phyloP scores from a whole-genome alignment of 805 yeast species.

The Sungouiozyma intestinalis region DNA sequence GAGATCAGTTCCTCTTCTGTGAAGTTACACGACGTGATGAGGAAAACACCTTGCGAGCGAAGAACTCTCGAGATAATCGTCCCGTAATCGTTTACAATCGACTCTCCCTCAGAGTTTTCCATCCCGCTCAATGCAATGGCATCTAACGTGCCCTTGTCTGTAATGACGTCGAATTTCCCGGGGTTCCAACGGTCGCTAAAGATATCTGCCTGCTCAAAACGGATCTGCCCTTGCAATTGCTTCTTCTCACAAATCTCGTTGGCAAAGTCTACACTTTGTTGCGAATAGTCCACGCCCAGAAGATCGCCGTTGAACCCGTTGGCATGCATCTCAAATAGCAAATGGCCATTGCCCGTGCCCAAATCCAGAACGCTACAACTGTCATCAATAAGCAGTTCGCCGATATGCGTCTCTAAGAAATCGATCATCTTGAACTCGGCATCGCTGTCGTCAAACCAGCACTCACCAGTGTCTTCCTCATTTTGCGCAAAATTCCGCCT shows the following conservation, averaged over 20 bases:
- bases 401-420: constrained; percentile 47
- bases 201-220: constrained; percentile 63
- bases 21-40: constrained; percentile 91
- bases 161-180: constrained; percentile 54
- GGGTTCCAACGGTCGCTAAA: constrained; percentile 33
- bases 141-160: constrained; percentile 94
- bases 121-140: constrained; percentile 82
- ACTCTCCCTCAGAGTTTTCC: constrained; percentile 36
- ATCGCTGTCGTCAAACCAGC: constrained; percentile 94
- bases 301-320: constrained; percentile 51
- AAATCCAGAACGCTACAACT: constrained; percentile 52
- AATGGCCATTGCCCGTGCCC: constrained; percentile 96
- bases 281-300: constrained; percentile 81
- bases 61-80: constrained; percentile 46
- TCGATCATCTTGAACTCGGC: constrained; percentile 81
- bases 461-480: constrained; percentile 82
- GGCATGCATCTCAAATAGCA: constrained; percentile 57
- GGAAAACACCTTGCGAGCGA: constrained; percentile 43
- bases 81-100: constrained; percentile 54
- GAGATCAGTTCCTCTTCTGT: constrained; percentile 65
- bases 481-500: constrained; percentile 59
- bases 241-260: constrained; percentile 39
- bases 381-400: constrained; percentile 25
- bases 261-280: constrained; percentile 71
- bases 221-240: constrained; percentile 27